phyloP scores from a whole-genome alignment of 805 yeast genomes.

The Kuraishia molischiana region DNA sequence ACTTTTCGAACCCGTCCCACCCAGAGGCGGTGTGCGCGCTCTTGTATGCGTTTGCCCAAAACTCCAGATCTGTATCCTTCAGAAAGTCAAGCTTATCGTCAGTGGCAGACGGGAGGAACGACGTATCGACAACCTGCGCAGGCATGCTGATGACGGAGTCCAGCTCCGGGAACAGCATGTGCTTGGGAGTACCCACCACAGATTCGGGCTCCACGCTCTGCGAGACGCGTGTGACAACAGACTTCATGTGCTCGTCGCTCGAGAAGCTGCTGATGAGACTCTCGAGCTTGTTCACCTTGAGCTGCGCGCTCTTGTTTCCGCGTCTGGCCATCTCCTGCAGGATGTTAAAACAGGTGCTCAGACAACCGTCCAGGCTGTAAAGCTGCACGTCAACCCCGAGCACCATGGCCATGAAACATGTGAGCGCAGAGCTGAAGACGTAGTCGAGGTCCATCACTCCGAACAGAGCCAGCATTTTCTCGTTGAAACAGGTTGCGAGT shows the following conservation, averaged over 20 bases:
- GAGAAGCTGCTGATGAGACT: constrained; percentile 9
- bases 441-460: constrained; percentile 21
- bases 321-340: constrained; percentile 9
- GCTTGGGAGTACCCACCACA: neutral
- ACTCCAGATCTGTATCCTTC: constrained; percentile 10
- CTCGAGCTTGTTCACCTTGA: constrained; percentile 9
- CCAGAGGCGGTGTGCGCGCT: constrained; percentile 12
- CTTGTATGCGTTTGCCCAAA: constrained; percentile 14
- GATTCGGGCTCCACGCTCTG: neutral
- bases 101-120: constrained; percentile 2
- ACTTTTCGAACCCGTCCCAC: constrained; percentile 14
- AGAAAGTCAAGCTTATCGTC: constrained; percentile 11
- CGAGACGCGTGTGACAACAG: neutral
- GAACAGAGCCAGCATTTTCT: constrained; percentile 13
- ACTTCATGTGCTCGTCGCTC: neutral
- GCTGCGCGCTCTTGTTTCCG: constrained; percentile 13
- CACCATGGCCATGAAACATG: constrained; percentile 18
- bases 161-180: neutral
- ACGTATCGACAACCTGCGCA: constrained; percentile 2
- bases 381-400: constrained; percentile 9
- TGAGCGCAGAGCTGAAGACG: constrained; percentile 14
- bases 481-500: constrained; percentile 9
- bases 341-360: constrained; percentile 11
- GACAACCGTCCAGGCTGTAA: constrained; percentile 7
- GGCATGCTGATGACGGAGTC: constrained; percentile 1